These are phyloP conservation scores for Lipomyces sp. DNA, from an alignment of 805 yeast species.

Conservation along the genomic window DNA sequence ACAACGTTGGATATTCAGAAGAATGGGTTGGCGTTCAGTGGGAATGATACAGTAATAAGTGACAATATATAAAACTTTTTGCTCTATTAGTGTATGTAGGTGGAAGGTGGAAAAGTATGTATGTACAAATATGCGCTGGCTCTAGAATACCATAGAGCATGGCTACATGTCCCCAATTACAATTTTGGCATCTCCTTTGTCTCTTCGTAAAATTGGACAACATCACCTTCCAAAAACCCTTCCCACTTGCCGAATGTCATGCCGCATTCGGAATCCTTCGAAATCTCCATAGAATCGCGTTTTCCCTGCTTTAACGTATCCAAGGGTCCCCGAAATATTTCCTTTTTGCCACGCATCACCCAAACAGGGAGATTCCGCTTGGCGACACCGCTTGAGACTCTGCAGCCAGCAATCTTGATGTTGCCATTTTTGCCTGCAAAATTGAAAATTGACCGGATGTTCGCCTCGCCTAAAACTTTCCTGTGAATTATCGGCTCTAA, in stretches of 20 bases:
- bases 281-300: slow-evolving; percentile 71
- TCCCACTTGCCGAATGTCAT: slow-evolving; percentile 65
- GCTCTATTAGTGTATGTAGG: no score
- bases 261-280: slow-evolving; percentile 91
- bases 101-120: not conserved
- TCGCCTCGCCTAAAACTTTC: slow-evolving; percentile 63
- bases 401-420: slow-evolving; percentile 80
- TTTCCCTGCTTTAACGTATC: slow-evolving; percentile 76
- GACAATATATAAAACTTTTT: not conserved
- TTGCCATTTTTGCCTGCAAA: slow-evolving; percentile 55
- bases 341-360: slow-evolving; percentile 52
- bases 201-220: slow-evolving; percentile 69
- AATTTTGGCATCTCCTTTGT: slow-evolving; percentile 54
- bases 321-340: slow-evolving; percentile 55
- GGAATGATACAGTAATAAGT: slow-evolving; percentile 46
- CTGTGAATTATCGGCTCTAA: slow-evolving; percentile 66
- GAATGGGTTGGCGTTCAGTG: slow-evolving; percentile 86
- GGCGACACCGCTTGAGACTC: slow-evolving; percentile 66
- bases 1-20: slow-evolving; percentile 73
- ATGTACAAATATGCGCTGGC: not conserved
- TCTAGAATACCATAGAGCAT: slow-evolving; percentile 8
- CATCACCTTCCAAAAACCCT: slow-evolving; percentile 70
- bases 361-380: slow-evolving; percentile 57
- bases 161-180: slow-evolving; percentile 32
- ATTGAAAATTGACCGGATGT: slow-evolving; percentile 66